These are phyloP conservation scores for Russula compacta DNA, from an alignment of 768 basidiomycete species.

Conservation along the genomic window DNA sequence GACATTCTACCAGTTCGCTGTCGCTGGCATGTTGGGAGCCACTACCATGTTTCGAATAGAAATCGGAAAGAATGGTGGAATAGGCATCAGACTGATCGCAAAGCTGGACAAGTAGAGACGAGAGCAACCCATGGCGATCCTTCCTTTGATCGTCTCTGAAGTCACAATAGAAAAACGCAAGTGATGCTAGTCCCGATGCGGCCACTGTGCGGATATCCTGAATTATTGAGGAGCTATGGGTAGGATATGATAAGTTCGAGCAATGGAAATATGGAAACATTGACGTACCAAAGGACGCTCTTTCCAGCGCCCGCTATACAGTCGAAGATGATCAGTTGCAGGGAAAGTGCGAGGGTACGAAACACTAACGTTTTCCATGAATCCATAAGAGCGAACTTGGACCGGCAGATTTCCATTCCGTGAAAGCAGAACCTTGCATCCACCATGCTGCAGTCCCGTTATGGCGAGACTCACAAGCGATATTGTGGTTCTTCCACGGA, in stretches of 20 bases:
- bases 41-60: neutral
- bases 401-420: neutral
- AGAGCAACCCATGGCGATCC: neutral
- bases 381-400: neutral
- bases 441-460: neutral
- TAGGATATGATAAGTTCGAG: neutral
- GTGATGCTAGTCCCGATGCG: neutral
- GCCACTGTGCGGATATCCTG: neutral
- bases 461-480: neutral
- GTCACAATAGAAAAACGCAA: constrained; percentile 3
- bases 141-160: neutral
- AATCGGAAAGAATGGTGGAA: neutral
- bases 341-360: neutral
- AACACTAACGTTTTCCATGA: constrained; percentile 1
- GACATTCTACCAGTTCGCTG: neutral
- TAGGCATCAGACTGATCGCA: neutral
- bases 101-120: neutral
- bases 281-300: neutral
- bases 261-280: neutral
- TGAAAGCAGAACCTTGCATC: neutral
- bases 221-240: neutral
- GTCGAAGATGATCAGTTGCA: neutral
- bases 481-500: neutral
- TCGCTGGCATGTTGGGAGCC: neutral
- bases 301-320: constrained; percentile 1